Evolutionary conservation across 2,329 filamentous ascomycete genomes (phyloP).

Genomic region (Tolypocladium tundrense): DNA sequence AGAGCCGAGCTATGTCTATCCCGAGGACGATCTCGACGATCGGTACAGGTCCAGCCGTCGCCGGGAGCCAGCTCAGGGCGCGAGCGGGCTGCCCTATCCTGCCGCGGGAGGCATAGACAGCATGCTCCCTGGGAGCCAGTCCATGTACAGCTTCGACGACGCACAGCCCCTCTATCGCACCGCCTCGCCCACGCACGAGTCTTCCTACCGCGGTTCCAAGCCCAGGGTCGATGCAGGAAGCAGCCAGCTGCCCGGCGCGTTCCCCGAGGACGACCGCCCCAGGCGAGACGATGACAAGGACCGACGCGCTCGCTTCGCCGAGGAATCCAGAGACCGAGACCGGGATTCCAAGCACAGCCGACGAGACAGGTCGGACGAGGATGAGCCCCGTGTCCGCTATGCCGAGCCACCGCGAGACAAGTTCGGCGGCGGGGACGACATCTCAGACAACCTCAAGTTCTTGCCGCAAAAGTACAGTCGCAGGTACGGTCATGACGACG

Average conservation of each 20-base stretch:
- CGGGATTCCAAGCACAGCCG: slow-evolving; percentile 8
- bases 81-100: slow-evolving; percentile 25
- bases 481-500: slow-evolving; percentile 18
- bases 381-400: slow-evolving; percentile 9
- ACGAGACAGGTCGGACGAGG: slow-evolving; percentile 7
- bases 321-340: slow-evolving; percentile 3
- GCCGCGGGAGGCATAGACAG: slow-evolving; percentile 24
- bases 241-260: slow-evolving; percentile 19
- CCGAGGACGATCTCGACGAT: slow-evolving; percentile 31
- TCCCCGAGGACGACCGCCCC: slow-evolving; percentile 18
- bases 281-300: slow-evolving; percentile 9
- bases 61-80: slow-evolving; percentile 21
- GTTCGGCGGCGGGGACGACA: slow-evolving; percentile 8
- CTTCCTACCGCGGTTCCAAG: slow-evolving; percentile 26
- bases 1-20: slow-evolving; percentile 31
- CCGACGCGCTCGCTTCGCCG: slow-evolving; percentile 13
- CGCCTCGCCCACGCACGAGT: slow-evolving; percentile 22
- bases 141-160: slow-evolving; percentile 30
- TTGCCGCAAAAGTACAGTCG: slow-evolving; percentile 38
- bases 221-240: slow-evolving; percentile 14
- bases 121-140: slow-evolving; percentile 26
- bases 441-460: slow-evolving; percentile 29
- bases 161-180: slow-evolving; percentile 20
- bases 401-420: slow-evolving; percentile 9
- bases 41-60: slow-evolving; percentile 19